Conservation (phyloP, 179 eudicot species). For the Vitellaria paradoxa region DNA sequence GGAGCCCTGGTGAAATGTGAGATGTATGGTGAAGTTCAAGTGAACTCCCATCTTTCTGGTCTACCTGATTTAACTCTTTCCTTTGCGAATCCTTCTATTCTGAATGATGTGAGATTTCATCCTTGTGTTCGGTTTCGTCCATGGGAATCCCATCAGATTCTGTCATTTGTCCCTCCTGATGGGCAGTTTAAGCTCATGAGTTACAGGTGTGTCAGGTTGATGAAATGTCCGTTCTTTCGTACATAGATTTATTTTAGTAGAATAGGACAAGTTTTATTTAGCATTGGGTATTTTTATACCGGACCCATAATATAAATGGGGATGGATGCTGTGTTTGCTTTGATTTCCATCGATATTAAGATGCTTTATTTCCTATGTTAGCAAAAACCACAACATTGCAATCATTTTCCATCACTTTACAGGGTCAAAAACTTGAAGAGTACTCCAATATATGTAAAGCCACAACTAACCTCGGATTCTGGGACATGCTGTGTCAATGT, state of each 20-base stretch:
- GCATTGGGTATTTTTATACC: background rate
- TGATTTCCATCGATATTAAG: background rate
- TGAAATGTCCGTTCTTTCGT: background rate
- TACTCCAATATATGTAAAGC: constrained; percentile 89
- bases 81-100: constrained; percentile 74
- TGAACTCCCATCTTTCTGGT: constrained; percentile 78
- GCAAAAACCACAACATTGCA: background rate
- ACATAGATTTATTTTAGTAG: background rate
- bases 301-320: background rate
- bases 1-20: constrained; percentile 91
- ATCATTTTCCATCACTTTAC: constrained; percentile 13
- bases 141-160: constrained; percentile 80
- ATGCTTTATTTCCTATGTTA: background rate
- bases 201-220: constrained; percentile 57
- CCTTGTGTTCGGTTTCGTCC: constrained; percentile 96
- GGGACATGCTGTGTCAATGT: constrained; percentile 84
- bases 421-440: constrained; percentile 88
- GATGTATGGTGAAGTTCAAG: constrained; percentile 87
- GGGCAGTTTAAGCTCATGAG: constrained; percentile 97
- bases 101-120: constrained; percentile 89
- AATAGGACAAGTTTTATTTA: background rate
- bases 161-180: constrained; percentile 96
- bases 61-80: constrained; percentile 87
- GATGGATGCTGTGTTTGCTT: background rate
- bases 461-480: constrained; percentile 82